phyloP scores from a whole-genome alignment of 495 filamentous ascomycete genomes.

The Xylaria palmicola region DNA sequence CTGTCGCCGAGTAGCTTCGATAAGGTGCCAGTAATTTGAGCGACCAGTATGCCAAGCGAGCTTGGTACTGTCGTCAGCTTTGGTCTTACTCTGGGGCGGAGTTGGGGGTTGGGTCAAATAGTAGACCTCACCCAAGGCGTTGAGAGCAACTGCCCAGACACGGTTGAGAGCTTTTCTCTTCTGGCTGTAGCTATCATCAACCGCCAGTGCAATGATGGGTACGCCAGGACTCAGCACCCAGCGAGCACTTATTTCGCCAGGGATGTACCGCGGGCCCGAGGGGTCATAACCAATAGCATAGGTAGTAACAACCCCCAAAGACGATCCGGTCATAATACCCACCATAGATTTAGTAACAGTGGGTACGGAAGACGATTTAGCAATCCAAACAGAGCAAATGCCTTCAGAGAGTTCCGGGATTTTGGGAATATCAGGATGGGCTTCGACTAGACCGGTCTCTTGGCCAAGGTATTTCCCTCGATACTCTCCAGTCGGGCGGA shows the following conservation, averaged over 20 bases:
- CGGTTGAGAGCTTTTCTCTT: conserved; percentile 66
- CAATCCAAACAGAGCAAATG: conserved; percentile 84
- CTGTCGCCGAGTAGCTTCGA: conserved; percentile 70
- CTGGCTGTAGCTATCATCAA: conserved; percentile 76
- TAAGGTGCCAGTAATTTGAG: conserved; percentile 73
- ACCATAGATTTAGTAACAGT: conserved; percentile 72
- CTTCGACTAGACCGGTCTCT: conserved; percentile 45
- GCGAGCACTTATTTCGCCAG: conserved; percentile 75
- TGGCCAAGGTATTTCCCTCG: conserved; percentile 70
- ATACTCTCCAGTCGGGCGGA: conserved; percentile 69
- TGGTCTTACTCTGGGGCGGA: conserved; percentile 36
- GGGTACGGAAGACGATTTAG: conserved; percentile 72
- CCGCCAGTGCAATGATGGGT: conserved; percentile 79
- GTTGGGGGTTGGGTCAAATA: conserved; percentile 70
- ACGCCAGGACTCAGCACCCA: conserved; percentile 93
- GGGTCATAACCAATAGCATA: conserved; percentile 74
- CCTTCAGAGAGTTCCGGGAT: conserved; percentile 60
- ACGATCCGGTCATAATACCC: conserved; percentile 81
- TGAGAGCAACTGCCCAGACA: conserved; percentile 83
- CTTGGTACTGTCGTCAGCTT: conserved; percentile 54
- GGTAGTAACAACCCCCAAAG: conserved; percentile 78
- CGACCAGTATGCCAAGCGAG: conserved; percentile 78
- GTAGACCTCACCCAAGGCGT: conserved; percentile 89
- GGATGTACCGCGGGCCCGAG: conserved; percentile 62
- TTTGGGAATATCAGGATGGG: conserved; percentile 67